Evolutionary conservation across 208 protist genomes (phyloP).

Genomic region (Trypanosoma vivax): DNA sequence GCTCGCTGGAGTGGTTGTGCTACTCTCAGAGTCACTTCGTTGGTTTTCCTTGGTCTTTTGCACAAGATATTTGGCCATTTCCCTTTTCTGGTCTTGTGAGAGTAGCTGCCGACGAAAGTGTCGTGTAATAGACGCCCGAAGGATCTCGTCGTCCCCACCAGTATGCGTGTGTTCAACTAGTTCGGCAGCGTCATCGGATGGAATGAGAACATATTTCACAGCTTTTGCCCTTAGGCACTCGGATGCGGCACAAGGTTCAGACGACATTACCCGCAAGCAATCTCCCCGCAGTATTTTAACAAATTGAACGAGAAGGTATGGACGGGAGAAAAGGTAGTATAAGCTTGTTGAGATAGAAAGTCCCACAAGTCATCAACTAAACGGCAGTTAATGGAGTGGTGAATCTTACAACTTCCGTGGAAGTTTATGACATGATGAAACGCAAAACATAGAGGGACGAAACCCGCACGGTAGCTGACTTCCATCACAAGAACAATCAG

Average conservation of each 20-base stretch:
- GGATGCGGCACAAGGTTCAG: slow-evolving; percentile 22
- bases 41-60: slow-evolving; percentile 31
- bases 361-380: no score
- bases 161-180: slow-evolving; percentile 38
- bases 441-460: no score
- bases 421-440: no score
- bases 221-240: no score
- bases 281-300: neutral
- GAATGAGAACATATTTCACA: slow-evolving; percentile 78
- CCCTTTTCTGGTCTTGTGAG: slow-evolving; percentile 57
- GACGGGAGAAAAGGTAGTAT: neutral
- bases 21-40: slow-evolving; percentile 5
- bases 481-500: no score
- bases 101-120: slow-evolving; percentile 68
- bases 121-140: slow-evolving; percentile 45
- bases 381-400: no score
- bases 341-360: neutral
- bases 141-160: slow-evolving; percentile 59
- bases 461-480: no score
- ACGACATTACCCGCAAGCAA: neutral
- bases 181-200: slow-evolving; percentile 29
- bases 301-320: neutral
- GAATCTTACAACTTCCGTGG: no score
- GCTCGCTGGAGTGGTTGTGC: slow-evolving; percentile 2
- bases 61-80: slow-evolving; percentile 56